These are phyloP conservation scores for Fusarium pseudonygamai DNA, from an alignment of 2,329 filamentous ascomycete genomes.

Conservation along the genomic window DNA sequence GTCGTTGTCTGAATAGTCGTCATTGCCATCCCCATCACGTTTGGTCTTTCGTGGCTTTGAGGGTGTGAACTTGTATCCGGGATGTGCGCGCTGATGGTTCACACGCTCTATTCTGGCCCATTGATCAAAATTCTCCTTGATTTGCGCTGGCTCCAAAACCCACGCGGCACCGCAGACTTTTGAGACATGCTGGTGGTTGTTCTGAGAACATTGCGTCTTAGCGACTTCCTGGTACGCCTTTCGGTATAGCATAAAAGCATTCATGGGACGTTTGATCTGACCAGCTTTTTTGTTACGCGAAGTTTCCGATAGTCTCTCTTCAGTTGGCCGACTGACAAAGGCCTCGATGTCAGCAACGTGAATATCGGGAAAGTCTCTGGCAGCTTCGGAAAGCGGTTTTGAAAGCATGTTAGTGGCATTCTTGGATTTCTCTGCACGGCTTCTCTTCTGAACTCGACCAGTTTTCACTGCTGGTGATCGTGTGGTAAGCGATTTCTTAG, in stretches of 20 bases:
- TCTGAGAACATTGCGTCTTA: conserved; percentile 81
- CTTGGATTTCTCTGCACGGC: conserved; percentile 48
- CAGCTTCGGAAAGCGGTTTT: conserved; percentile 76
- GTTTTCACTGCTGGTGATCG: conserved; percentile 28
- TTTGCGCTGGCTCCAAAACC: conserved; percentile 77
- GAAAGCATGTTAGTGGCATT: conserved; percentile 60
- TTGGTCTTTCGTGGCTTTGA: conserved; percentile 67
- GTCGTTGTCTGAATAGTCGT: conserved; percentile 34
- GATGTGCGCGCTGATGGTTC: conserved; percentile 87
- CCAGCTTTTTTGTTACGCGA: conserved; percentile 72
- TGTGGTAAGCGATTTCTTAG: conserved; percentile 30
- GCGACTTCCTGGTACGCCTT: conserved; percentile 90
- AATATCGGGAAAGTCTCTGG: conserved; percentile 68
- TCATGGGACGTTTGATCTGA: conserved; percentile 92
- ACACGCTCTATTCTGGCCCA: conserved; percentile 83
- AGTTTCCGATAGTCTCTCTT: conserved; percentile 74
- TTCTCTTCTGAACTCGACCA: conserved; percentile 38
- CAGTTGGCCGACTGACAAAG: conserved; percentile 78
- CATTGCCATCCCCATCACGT: conserved; percentile 46
- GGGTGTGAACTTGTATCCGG: conserved; percentile 93
- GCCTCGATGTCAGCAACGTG: conserved; percentile 79
- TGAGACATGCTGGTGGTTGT: conserved; percentile 95
- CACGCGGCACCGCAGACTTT: conserved; percentile 88
- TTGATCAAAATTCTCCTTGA: conserved; percentile 79
- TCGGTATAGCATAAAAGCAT: conserved; percentile 97